Percentiles rank a stretch among this genome's conserved stretches.
Conservation (phyloP, 805 yeast species). For the Phaffomyces antillensis region DNA sequence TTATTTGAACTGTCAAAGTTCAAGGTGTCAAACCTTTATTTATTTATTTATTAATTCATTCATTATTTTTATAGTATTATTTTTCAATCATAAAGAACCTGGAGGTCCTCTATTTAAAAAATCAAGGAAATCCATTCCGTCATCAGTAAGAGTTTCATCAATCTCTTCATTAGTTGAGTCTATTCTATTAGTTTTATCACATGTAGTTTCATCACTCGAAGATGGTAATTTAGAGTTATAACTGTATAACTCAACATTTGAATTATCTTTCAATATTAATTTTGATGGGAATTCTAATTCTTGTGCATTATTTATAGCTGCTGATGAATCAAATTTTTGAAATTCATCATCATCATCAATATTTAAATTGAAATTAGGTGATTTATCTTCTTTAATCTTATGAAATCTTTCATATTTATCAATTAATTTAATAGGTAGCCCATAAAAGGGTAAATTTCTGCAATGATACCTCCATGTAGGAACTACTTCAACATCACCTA, state of each 20-base stretch:
- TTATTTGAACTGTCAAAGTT: background rate
- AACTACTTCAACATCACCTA: constrained; percentile 22
- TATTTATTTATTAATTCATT: no score
- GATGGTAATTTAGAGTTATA: background rate
- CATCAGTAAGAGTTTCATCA: background rate
- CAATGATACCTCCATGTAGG: constrained; percentile 33
- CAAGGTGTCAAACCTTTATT: no score
- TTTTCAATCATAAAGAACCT: background rate
- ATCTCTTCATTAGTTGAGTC: background rate
- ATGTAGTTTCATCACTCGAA: background rate
- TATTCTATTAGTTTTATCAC: background rate
- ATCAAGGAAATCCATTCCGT: constrained; percentile 3
- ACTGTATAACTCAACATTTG: background rate
- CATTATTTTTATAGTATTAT: no score
- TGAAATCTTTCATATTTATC: constrained; percentile 2
- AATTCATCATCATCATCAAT: background rate
- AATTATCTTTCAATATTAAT: background rate
- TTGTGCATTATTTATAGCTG: no score
- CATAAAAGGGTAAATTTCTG: constrained; percentile 37
- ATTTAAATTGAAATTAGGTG: background rate
- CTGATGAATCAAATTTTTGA: background rate
- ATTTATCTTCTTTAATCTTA: background rate
- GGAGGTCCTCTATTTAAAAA: constrained; percentile 2
- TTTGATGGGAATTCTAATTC: background rate
- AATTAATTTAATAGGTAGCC: constrained; percentile 30